phyloP scores from a whole-genome alignment of 208 protist species.

The Leptomonas pyrrhocoris region DNA sequence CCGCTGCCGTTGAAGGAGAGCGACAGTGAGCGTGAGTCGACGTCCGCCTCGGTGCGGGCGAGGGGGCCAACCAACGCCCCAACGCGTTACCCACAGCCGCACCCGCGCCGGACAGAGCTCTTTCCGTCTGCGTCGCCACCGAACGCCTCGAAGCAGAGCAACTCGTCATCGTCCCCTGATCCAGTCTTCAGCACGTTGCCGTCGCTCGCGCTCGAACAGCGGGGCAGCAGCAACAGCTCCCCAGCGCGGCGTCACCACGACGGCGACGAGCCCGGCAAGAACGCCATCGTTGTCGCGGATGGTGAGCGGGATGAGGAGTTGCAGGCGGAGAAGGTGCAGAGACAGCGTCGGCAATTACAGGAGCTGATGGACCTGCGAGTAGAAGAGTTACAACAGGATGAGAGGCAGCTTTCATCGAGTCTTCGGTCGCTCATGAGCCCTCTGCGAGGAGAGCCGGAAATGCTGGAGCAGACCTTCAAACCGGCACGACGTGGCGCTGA shows the following conservation, averaged over 20 bases:
- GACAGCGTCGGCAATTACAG: neutral
- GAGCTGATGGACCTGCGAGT: neutral
- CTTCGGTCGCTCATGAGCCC: neutral
- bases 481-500: neutral
- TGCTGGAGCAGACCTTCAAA: neutral
- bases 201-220: too few species aligned
- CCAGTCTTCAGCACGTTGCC: neutral
- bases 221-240: neutral
- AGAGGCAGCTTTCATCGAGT: neutral
- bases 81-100: slow-evolving; percentile 13
- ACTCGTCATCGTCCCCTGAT: neutral
- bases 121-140: neutral
- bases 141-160: neutral
- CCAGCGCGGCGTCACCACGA: neutral
- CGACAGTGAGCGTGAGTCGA: slow-evolving; percentile 12
- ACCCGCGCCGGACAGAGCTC: neutral
- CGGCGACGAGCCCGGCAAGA: slow-evolving; percentile 4
- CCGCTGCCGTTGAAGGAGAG: slow-evolving; percentile 26
- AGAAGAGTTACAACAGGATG: neutral
- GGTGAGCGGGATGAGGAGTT: neutral
- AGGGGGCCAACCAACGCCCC: slow-evolving; percentile 7
- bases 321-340: neutral
- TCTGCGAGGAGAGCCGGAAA: neutral
- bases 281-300: slow-evolving; percentile 15
- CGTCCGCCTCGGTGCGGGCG: neutral